Conservation (phyloP, 331 rosid species). For the Cydonia oblonga region DNA sequence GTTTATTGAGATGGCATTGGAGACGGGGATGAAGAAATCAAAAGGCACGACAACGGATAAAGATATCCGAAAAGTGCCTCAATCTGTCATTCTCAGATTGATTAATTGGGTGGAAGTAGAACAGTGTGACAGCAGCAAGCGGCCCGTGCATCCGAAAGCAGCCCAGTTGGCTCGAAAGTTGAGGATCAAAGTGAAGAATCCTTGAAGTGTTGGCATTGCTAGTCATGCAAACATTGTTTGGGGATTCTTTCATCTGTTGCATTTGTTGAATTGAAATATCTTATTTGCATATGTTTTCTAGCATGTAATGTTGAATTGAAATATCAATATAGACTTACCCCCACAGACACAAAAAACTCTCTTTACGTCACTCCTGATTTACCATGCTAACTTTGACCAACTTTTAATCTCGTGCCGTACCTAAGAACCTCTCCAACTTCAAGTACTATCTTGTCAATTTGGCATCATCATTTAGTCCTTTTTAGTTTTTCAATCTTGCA, state of each 20-base stretch:
- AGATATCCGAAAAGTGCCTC: constrained; percentile 61
- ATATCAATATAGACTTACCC: no score
- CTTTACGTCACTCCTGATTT: no score
- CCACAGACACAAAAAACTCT: no score
- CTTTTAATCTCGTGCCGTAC: no score
- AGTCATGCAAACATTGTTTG: not conserved
- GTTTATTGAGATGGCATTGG: constrained; percentile 83
- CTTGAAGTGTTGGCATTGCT: constrained; percentile 18
- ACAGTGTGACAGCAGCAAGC: constrained; percentile 47
- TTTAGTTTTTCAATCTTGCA: no score
- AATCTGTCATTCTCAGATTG: constrained; percentile 59
- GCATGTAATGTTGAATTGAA: not conserved
- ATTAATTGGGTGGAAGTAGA: constrained; percentile 91
- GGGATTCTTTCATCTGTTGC: no score
- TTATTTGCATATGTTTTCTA: not conserved
- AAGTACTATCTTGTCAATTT: no score
- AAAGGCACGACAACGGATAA: constrained; percentile 38
- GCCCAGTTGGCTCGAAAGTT: constrained; percentile 68
- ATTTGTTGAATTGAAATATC: not conserved
- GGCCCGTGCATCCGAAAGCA: constrained; percentile 66
- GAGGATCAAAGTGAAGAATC: constrained; percentile 90
- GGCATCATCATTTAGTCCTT: no score
- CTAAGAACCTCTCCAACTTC: no score
- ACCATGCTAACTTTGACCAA: no score
- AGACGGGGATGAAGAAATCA: constrained; percentile 71